Base-by-base conservation (phyloP, 1,284 basidiomycete genomes). In the Sporisorium iseilematis-ciliati region DNA sequence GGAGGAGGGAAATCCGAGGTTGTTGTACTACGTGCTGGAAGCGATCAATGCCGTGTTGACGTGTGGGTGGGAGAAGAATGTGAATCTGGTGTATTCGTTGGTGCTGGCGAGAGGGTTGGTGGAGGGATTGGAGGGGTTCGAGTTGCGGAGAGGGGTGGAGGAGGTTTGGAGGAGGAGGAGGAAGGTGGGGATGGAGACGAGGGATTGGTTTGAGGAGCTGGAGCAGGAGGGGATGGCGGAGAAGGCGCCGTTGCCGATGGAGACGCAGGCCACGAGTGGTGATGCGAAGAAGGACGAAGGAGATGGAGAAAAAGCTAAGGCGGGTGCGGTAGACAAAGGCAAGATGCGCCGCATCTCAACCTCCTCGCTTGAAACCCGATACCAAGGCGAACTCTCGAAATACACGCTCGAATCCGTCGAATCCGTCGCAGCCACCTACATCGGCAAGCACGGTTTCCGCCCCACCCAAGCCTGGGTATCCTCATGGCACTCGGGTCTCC, bases 21-120 rank as follows among this genome's bases (percentile, higher is more conserved):
- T 97, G 25, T 88, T 97, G 31, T 97, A 93, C 86, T 96, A 96
- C 86, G 90, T 94, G 91, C 88, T 98, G 46, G 95, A 98, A 84
- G 90, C 92, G 5, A 93, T 97, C 88, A 97, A 95, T 85, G 89
- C 91, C 6, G 88, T 97, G 57, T 88, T 97, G 58, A 87, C 84
- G 46, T 76, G 74, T 56, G 81, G 85, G 29, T 79, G 81, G n/a
- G 59, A 21, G 14, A 91, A 92, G 40, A 98, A 97, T 85, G 91
- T 95, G 0, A 92, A 96, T 78, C 86, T 98, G 31, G 88, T 95
- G 42, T 96, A 97, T 83, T 91, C 92, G 1, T 89, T 98, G 56
- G 87, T 98, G 4, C 89, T 92, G 12, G 89, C 92, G 0, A 92
- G 94, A 82, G 91, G 91, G 77, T 88, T 89, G 12, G 93, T 99